Evolutionary conservation across 2,329 filamentous ascomycete genomes (phyloP).

Genomic region (Clarireedia monteithiana): DNA sequence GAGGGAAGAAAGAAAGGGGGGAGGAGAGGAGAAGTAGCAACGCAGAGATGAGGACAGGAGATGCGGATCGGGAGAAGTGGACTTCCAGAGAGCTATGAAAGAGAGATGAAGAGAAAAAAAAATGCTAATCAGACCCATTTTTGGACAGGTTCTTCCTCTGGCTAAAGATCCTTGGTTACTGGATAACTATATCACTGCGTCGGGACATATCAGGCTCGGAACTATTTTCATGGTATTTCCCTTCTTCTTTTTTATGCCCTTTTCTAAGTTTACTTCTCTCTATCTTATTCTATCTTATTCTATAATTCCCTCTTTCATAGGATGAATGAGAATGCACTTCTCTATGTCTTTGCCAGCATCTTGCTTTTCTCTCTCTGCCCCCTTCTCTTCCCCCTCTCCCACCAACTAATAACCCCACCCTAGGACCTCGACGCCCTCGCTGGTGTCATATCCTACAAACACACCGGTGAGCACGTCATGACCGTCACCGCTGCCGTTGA

Average conservation of each 20-base stretch:
- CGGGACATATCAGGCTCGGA: conserved; percentile 52
- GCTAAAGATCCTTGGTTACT: conserved; percentile 62
- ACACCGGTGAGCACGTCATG: conserved; percentile 51
- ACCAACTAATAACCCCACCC: no score
- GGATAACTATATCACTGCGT: conserved; percentile 62
- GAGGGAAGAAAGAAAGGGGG: not conserved
- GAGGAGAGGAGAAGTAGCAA: not conserved
- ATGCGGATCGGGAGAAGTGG: no score
- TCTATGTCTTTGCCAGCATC: no score
- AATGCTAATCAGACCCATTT: not conserved
- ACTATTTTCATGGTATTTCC: conserved; percentile 43
- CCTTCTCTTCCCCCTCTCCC: no score
- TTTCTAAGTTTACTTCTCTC: no score
- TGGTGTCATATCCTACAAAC: conserved; percentile 62
- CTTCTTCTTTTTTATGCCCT: no score
- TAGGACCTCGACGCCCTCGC: conserved; percentile 60
- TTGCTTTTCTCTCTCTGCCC: no score
- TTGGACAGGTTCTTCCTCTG: conserved; percentile 48
- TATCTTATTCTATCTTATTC: no score
- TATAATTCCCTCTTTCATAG: no score
- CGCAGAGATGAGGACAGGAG: not conserved
- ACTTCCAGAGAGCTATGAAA: not conserved
- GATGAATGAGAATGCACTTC: no score
- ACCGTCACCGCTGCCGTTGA: conserved; percentile 35
- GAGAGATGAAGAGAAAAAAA: not conserved